Evolutionary conservation across 352 stramenopile genomes (phyloP).

Genomic region (Hyaloperonospora brassicae): DNA sequence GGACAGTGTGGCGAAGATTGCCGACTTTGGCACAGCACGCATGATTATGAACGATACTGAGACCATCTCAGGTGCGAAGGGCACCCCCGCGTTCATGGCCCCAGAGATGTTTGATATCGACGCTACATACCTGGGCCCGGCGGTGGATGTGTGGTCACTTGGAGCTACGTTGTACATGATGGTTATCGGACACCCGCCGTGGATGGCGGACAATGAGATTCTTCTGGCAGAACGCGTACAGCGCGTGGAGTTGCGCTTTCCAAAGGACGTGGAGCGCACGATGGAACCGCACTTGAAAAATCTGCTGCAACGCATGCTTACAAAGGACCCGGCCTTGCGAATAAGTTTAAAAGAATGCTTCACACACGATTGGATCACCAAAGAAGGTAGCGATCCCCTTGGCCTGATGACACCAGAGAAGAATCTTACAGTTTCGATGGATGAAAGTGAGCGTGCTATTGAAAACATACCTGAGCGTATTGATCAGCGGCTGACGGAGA

Average conservation of each 20-base stretch:
- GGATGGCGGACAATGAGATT: slow-evolving; percentile 88
- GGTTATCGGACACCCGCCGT: slow-evolving; percentile 86
- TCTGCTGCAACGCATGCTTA: slow-evolving; percentile 86
- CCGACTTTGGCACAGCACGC: slow-evolving; percentile 83
- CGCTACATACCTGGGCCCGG: slow-evolving; percentile 75
- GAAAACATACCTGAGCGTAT: slow-evolving; percentile 84
- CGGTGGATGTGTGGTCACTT: slow-evolving; percentile 85
- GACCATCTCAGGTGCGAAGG: slow-evolving; percentile 75
- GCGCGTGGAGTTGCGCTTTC: slow-evolving; percentile 82
- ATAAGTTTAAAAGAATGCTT: slow-evolving; percentile 81
- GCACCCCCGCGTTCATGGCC: slow-evolving; percentile 86
- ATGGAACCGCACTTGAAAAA: slow-evolving; percentile 88
- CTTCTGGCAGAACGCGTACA: slow-evolving; percentile 78
- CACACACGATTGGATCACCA: slow-evolving; percentile 88
- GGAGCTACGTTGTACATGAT: slow-evolving; percentile 90
- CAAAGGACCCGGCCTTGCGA: slow-evolving; percentile 76
- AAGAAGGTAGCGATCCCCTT: slow-evolving; percentile 87
- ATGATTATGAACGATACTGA: slow-evolving; percentile 89
- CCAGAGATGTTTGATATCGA: slow-evolving; percentile 89
- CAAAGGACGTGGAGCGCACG: slow-evolving; percentile 57
- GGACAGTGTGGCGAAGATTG: slow-evolving; percentile 83
- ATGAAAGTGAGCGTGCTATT: slow-evolving; percentile 80
- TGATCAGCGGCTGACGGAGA: slow-evolving; percentile 66
- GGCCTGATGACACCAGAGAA: slow-evolving; percentile 39
- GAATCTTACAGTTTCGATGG: slow-evolving; percentile 67